Evolutionary conservation across 2,329 filamentous ascomycete genomes (phyloP).

Genomic region (Trichoderma sp.): DNA sequence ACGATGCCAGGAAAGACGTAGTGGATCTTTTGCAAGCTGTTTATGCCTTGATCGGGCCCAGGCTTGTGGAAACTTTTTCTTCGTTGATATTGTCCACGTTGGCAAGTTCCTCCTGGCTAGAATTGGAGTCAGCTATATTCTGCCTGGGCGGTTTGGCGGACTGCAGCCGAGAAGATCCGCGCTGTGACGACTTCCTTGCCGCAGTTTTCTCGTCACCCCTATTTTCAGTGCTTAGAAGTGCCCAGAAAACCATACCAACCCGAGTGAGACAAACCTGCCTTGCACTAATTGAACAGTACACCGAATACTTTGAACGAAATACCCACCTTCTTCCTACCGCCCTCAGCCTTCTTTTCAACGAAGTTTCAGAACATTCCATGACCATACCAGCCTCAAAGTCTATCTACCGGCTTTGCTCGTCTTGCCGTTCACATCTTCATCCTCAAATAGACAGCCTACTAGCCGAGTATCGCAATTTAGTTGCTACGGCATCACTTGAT

Average conservation of each 20-base stretch:
- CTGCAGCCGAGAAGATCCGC: slow-evolving; percentile 59
- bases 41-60: slow-evolving; percentile 61
- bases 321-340: slow-evolving; percentile 67
- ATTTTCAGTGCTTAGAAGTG: slow-evolving; percentile 55
- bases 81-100: slow-evolving; percentile 56
- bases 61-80: slow-evolving; percentile 59
- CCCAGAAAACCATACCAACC: slow-evolving; percentile 56
- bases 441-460: slow-evolving; percentile 69
- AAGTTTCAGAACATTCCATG: slow-evolving; percentile 63
- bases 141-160: slow-evolving; percentile 70
- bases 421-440: slow-evolving; percentile 70
- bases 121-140: slow-evolving; percentile 62
- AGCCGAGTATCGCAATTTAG: slow-evolving; percentile 67
- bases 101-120: slow-evolving; percentile 53
- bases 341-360: slow-evolving; percentile 72
- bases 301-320: slow-evolving; percentile 74
- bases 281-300: slow-evolving; percentile 69
- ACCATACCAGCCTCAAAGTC: slow-evolving; percentile 72
- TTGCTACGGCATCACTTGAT: slow-evolving; percentile 58
- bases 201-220: slow-evolving; percentile 64
- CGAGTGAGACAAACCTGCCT: slow-evolving; percentile 69
- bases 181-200: slow-evolving; percentile 59
- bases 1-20: slow-evolving; percentile 76
- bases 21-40: slow-evolving; percentile 73
- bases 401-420: slow-evolving; percentile 72